phyloP scores from a whole-genome alignment of 768 basidiomycete genomes.

The Rhizopogon rudus region DNA sequence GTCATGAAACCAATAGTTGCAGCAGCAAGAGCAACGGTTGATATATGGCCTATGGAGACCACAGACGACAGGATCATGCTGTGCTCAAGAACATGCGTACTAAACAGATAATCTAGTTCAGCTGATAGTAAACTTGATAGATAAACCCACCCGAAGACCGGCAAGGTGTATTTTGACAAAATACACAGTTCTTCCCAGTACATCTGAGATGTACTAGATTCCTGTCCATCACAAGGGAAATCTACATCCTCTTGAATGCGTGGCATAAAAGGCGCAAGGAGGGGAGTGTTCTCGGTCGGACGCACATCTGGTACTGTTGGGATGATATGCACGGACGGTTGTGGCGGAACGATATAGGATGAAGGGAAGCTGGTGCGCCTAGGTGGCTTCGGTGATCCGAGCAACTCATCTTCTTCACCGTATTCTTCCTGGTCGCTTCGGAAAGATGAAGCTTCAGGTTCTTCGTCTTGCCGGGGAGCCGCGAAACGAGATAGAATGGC shows the following conservation, averaged over 20 bases:
- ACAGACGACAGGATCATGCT: conserved; percentile 82
- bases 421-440: conserved; percentile 2
- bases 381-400: neutral
- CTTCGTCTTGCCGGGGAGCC: conserved; percentile 7
- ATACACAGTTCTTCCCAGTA: conserved; percentile 56
- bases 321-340: conserved; percentile 17
- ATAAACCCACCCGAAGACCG: conserved; percentile 63
- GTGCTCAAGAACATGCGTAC: conserved; percentile 81
- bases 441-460: neutral
- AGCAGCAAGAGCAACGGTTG: conserved; percentile 85
- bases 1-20: conserved; percentile 74
- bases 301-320: conserved; percentile 1
- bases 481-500: conserved; percentile 50
- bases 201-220: conserved; percentile 22
- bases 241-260: conserved; percentile 43
- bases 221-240: conserved; percentile 14
- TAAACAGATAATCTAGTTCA: conserved; percentile 18
- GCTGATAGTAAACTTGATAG: neutral
- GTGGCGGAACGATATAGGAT: conserved; percentile 28
- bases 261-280: conserved; percentile 49
- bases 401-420: neutral
- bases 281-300: conserved; percentile 49
- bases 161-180: conserved; percentile 61
- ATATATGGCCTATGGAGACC: conserved; percentile 88
- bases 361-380: conserved; percentile 25